phyloP scores from a whole-genome alignment of 2,329 filamentous ascomycete genomes.

The Tolypocladium tundrense region DNA sequence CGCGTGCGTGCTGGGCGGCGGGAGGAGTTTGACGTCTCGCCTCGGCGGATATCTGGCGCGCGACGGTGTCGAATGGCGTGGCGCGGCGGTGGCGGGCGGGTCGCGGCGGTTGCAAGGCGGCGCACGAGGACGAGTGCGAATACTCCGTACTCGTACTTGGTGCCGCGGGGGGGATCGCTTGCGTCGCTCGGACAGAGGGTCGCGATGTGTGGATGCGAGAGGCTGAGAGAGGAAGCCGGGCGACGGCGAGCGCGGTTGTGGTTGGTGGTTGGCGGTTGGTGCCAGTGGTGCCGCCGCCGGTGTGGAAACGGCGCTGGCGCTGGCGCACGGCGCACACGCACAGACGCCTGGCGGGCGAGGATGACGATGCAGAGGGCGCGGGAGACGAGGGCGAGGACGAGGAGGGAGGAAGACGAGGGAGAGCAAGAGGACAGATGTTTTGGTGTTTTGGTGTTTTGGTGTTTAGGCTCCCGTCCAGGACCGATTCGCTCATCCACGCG shows the following conservation, averaged over 20 bases:
- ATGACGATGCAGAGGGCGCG: no score
- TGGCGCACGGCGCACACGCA: background rate
- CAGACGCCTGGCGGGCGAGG: background rate
- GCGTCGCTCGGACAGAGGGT: background rate
- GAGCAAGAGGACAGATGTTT: no score
- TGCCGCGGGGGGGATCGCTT: no score
- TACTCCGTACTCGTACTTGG: no score
- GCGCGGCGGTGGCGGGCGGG: background rate
- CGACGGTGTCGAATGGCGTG: background rate
- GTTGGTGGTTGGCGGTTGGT: no score
- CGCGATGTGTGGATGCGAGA: background rate
- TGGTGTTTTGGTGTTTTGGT: no score
- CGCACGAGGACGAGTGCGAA: no score
- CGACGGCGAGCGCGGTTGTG: background rate
- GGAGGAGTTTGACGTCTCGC: background rate
- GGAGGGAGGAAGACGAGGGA: no score
- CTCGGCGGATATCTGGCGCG: background rate
- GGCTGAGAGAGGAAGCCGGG: background rate
- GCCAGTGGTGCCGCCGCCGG: background rate
- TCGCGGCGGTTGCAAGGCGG: background rate
- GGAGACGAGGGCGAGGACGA: no score
- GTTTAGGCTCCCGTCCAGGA: no score
- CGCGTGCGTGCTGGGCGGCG: background rate
- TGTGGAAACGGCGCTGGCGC: background rate
- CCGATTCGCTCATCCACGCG: no score